Percentiles rank a stretch among this genome's conserved stretches.
These are phyloP conservation scores for Chaetomium globosum DNA, from an alignment of 2,329 filamentous ascomycete genomes.

Conservation along the genomic window DNA sequence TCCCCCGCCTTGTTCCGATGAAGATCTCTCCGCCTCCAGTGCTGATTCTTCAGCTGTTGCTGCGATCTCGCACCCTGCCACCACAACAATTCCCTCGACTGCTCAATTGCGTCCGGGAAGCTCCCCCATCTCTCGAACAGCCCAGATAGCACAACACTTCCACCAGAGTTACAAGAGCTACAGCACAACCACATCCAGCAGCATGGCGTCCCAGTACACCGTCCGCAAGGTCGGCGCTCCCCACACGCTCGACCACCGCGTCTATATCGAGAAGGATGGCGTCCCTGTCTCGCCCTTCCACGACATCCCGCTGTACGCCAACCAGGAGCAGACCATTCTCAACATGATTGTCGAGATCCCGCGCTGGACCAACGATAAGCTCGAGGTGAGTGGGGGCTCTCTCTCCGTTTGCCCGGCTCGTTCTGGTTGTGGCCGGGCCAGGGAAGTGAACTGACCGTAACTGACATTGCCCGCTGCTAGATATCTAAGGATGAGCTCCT, in stretches of 20 bases:
- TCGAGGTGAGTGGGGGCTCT: conserved; percentile 70
- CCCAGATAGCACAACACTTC: conserved; percentile 60
- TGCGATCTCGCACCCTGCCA: conserved; percentile 21
- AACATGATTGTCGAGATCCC: conserved; percentile 99
- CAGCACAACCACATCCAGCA: conserved; percentile 26
- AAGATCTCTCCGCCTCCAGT: conserved; percentile 15
- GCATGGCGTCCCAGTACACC: conserved; percentile 65
- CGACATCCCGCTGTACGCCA: conserved; percentile 97
- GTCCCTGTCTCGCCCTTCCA: conserved; percentile 93
- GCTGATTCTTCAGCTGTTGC: conserved; percentile 24
- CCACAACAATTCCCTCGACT: conserved; percentile 31
- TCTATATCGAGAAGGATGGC: conserved; percentile 98
- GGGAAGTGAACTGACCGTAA: background rate
- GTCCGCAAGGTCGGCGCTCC: conserved; percentile 85
- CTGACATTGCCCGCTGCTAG: conserved; percentile 49
- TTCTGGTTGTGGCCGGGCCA: background rate
- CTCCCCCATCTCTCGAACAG: conserved; percentile 55
- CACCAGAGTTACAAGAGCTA: conserved; percentile 42
- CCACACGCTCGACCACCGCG: conserved; percentile 94
- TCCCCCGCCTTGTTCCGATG: conserved; percentile 36
- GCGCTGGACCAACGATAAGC: conserved; percentile 99
- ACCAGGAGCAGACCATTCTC: conserved; percentile 89
- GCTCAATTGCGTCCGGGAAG: conserved; percentile 37
- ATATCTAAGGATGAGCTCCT: conserved; percentile 98
- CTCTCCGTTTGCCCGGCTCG: background rate